Conservation (phyloP, 2,329 filamentous ascomycete species). For the Kalaharituber pfeilii region DNA sequence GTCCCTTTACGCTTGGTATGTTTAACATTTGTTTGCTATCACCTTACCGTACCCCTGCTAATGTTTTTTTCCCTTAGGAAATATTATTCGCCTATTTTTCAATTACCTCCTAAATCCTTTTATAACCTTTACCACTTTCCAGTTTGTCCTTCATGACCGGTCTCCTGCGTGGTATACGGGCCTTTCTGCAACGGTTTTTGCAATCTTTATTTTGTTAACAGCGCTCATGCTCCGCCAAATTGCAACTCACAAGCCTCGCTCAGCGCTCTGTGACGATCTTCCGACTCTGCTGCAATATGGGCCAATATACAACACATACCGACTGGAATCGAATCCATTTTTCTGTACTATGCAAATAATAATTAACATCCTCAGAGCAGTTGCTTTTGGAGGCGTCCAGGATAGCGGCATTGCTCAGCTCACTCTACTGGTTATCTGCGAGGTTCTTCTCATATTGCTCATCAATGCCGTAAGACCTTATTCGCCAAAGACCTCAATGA, state of each 20-base stretch:
- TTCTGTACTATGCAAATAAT: conserved; percentile 79
- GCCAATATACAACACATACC: conserved; percentile 92
- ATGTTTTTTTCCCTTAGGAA: conserved; percentile 8
- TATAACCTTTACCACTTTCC: conserved; percentile 73
- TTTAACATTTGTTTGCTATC: neutral
- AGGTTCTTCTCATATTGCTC: conserved; percentile 76
- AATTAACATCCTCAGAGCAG: conserved; percentile 67
- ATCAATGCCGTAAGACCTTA: conserved; percentile 83
- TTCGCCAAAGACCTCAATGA: conserved; percentile 86
- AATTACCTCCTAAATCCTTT: conserved; percentile 84
- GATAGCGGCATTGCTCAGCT: conserved; percentile 85
- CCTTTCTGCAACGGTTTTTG: conserved; percentile 30
- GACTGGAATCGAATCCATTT: conserved; percentile 63
- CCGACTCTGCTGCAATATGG: conserved; percentile 79
- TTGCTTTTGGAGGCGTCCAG: conserved; percentile 84
- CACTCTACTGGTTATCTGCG: conserved; percentile 79
- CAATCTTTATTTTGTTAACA: conserved; percentile 54
- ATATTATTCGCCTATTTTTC: conserved; percentile 64
- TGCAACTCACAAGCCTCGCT: conserved; percentile 19
- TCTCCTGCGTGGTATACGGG: conserved; percentile 62
- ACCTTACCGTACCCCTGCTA: neutral
- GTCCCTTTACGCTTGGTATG: conserved; percentile 68
- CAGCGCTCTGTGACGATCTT: conserved; percentile 67
- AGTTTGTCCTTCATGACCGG: conserved; percentile 55
- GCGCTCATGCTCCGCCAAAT: conserved; percentile 69